Conservation (phyloP, 2,329 filamentous ascomycete species). For the Triangularia verruculosa region DNA sequence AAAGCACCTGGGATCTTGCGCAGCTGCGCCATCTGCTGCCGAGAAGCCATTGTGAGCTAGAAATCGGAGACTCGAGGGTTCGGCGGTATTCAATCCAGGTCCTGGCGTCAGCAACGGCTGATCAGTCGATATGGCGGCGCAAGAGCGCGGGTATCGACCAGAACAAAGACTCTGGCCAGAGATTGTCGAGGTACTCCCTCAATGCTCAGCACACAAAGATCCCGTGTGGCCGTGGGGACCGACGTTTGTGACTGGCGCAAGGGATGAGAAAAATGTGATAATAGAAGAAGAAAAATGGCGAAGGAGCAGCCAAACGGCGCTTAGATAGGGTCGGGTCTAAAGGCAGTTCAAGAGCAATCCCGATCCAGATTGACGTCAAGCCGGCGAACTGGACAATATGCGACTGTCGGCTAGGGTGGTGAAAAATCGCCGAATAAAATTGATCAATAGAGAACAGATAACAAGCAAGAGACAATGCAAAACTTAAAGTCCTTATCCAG, state of each 20-base stretch:
- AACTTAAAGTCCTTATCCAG: neutral
- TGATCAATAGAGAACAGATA: neutral
- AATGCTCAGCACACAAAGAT: neutral
- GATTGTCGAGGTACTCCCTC: neutral
- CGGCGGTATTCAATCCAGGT: neutral
- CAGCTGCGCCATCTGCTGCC: neutral
- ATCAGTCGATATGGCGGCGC: neutral
- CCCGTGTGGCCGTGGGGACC: neutral
- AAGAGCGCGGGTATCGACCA: neutral
- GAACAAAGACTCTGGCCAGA: neutral
- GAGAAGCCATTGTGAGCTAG: neutral
- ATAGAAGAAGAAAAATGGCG: neutral
- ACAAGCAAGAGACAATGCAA: neutral
- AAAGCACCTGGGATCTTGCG: conserved; percentile 18
- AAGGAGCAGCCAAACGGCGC: neutral
- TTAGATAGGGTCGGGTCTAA: neutral
- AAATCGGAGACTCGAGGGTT: neutral
- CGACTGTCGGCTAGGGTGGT: neutral
- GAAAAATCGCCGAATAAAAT: neutral
- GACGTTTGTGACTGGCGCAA: neutral
- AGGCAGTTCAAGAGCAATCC: neutral
- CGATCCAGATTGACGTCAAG: neutral
- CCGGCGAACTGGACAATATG: neutral
- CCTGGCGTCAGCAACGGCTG: neutral
- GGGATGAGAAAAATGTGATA: neutral